Evolutionary conservation across 257 asterid species (phyloP), one percentile per base, ranked within the genome.

Genomic region (Capsicum rhomboideum): DNA sequence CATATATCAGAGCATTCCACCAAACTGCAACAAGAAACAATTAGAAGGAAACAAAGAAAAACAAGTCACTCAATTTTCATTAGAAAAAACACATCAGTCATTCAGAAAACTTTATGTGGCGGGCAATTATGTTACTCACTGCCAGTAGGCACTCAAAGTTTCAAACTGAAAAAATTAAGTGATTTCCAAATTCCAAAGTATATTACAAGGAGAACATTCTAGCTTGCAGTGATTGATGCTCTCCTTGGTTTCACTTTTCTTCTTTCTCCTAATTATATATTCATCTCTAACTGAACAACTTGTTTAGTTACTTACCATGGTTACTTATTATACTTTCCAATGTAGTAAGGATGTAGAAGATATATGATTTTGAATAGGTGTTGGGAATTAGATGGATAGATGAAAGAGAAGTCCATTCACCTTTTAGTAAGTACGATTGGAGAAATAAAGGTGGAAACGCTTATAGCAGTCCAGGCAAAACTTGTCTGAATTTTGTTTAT

Each of bases 1-100:
- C 99, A 95, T 9, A 93, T 92, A 84, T 94, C 99, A 67, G 96
- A 93, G 90, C 99, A 95, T 85, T 95, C 98, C 23, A 93, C 91
- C 87, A 95, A 90, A 86, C 98, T 94, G 93, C 93, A 85, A 8
- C 82, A 83, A 74, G 8, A 50, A 50, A 68, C 52, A 31, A 16
- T 46, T 49, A 23, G 16, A 75, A 49, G 46, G 42, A 49, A 49
- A 63, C 6, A 21, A n/a, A n/a, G 4, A 13, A 46, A 7, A 74
- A 26, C 37, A 26, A 5, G n/a, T 34, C 28, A 4, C 23, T 46
- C 42, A 23, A 0, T 75, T 75, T 77, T 50, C 82, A 50, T 50
- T 77, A 77, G 42, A 10, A 50, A 10, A 50, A 77, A 17, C 16
- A 50, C 16, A 28, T 13, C 20, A 87, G 53, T 6, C 4, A 78